Base-by-base conservation (phyloP, 1,139 yeast species). In the Arxiozyma telluris region DNA sequence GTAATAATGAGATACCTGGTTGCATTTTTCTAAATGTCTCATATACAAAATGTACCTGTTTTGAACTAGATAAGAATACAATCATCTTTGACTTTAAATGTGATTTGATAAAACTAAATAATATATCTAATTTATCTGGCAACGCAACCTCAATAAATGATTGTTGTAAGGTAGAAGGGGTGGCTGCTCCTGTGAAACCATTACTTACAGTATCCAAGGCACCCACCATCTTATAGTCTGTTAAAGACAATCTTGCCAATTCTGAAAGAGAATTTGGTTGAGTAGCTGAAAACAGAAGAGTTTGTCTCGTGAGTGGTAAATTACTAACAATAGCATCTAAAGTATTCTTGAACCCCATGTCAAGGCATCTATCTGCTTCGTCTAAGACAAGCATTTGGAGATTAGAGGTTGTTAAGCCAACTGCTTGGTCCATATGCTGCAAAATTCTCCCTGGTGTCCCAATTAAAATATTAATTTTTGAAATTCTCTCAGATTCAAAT, bases 381-480 rank as follows among this genome's bases (percentile, higher is more conserved):
- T 93, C 99, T 54, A 93, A 72, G 0, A 93, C 94, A 51, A 93
- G 73, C 62, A 86, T 79, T 69, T 91, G 96, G 56, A 93, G 72
- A 65, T 89, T 90, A 23, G 84, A 76, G 8, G 88, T 74, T 62
- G 88, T 95, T 69, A 94, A 78, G 0, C 94, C 94, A 5, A 87
- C 86, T 6, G 96, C 83, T 68, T 93, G 96, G 68, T 93, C 96
- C 81, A 94, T 80, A 70, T 93, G 98, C 67, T 93, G 98, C 46
- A 95, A 75, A 21, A 93, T 73, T 70, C 99, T 78, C 1, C 99
- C 99, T 0, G 99, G 99, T 0, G 99, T 93, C 41, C 97, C 96
- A 46, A 93, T 87, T 57, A 93, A 75, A 52, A 93, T 87, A 68
- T 93, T 93, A 73, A 93, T 84, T 64, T 81, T 80, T 0, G 86